Conservation (phyloP, 1,139 yeast species). For the Meyerozyma athensensis region DNA sequence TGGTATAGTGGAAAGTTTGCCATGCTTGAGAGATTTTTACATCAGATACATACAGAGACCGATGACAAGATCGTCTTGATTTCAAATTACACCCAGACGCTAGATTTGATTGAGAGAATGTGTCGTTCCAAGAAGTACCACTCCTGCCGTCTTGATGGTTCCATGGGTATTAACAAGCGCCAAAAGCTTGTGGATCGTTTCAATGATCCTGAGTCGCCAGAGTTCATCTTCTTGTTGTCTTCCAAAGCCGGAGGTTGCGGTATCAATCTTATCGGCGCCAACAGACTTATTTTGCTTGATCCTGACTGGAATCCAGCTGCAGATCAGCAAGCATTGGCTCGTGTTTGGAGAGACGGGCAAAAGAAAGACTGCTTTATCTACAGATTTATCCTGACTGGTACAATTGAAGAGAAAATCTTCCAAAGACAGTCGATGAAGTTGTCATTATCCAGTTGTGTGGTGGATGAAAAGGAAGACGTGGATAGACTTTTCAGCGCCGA, state of each 20-base stretch:
- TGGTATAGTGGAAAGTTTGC: constrained; percentile 60
- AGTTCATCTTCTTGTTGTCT: constrained; percentile 81
- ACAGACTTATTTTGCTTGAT: constrained; percentile 79
- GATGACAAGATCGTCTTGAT: constrained; percentile 92
- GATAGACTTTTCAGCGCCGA: constrained; percentile 87
- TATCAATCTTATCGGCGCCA: constrained; percentile 93
- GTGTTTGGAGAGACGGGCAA: constrained; percentile 99
- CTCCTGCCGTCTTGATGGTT: constrained; percentile 82
- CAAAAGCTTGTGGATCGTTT: constrained; percentile 89
- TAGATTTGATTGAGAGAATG: constrained; percentile 83
- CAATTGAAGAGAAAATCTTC: constrained; percentile 93
- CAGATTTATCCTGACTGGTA: constrained; percentile 88
- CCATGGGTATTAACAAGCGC: constrained; percentile 86
- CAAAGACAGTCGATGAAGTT: constrained; percentile 97
- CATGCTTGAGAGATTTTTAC: constrained; percentile 70
- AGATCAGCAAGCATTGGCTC: constrained; percentile 95
- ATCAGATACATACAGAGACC: constrained; percentile 71
- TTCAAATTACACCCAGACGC: constrained; percentile 90
- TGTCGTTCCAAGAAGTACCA: constrained; percentile 77
- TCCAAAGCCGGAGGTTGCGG: constrained; percentile 99
- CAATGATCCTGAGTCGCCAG: constrained; percentile 85
- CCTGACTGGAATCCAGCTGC: constrained; percentile 99
- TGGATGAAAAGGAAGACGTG: constrained; percentile 93
- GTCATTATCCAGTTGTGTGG: constrained; percentile 91
- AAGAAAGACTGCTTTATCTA: constrained; percentile 95